These are phyloP conservation scores for Stagonosporopsis chrysanthemi DNA, from an alignment of 2,329 filamentous ascomycete species.

Conservation along the genomic window DNA sequence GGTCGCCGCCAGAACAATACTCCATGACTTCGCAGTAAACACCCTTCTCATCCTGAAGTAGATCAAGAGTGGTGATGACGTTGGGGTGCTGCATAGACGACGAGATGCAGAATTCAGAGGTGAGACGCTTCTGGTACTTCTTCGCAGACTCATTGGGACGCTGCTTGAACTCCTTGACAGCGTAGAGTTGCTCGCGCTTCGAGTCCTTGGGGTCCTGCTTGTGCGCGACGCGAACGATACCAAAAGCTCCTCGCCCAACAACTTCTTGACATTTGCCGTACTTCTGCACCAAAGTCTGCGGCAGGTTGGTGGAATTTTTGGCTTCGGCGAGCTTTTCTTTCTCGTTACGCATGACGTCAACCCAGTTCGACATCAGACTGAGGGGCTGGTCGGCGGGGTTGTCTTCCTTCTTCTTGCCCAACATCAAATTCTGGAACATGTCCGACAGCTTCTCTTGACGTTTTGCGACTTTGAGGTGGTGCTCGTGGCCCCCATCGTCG, in stretches of 20 bases:
- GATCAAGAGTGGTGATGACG: constrained; percentile 95
- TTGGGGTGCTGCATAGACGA: constrained; percentile 96
- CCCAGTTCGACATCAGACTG: constrained; percentile 94
- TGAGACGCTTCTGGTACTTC: constrained; percentile 97
- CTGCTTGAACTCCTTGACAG: constrained; percentile 97
- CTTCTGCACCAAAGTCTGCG: constrained; percentile 87
- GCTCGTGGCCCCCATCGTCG: constrained; percentile 77
- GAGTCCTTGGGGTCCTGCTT: constrained; percentile 84
- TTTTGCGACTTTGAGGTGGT: constrained; percentile 86
- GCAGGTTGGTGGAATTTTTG: constrained; percentile 78
- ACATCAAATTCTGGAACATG: constrained; percentile 84
- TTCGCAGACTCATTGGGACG: constrained; percentile 93
- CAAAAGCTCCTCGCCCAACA: constrained; percentile 93
- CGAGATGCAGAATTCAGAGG: constrained; percentile 97
- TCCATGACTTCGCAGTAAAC: constrained; percentile 99
- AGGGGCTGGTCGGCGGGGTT: constrained; percentile 77
- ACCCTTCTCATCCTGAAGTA: constrained; percentile 94
- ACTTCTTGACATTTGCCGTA: constrained; percentile 99
- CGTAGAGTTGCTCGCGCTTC: constrained; percentile 86
- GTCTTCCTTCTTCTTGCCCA: constrained; percentile 80
- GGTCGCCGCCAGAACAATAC: constrained; percentile 93
- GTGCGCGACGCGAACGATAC: constrained; percentile 96
- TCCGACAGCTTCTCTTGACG: constrained; percentile 94
- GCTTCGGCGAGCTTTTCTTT: constrained; percentile 78
- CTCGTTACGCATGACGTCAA: constrained; percentile 89